These are phyloP conservation scores for Amanita pallidorosea DNA, from an alignment of 768 basidiomycete genomes.

Conservation along the genomic window DNA sequence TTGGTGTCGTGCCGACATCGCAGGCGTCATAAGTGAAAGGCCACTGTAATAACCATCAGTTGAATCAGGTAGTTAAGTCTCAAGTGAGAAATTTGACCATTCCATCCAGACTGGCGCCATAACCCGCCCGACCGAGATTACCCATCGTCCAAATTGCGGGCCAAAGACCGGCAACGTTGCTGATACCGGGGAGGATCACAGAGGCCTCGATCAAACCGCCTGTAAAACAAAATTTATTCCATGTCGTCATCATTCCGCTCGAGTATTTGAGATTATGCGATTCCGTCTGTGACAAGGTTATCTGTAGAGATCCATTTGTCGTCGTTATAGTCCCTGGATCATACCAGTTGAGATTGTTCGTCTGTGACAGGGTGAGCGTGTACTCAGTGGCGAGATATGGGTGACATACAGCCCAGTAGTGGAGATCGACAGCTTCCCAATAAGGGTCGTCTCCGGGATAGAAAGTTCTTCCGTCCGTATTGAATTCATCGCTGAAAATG, in stretches of 20 bases:
- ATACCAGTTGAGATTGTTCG: slow-evolving; percentile 82
- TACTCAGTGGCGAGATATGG: not conserved
- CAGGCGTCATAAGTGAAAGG: slow-evolving; percentile 80
- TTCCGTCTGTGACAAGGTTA: slow-evolving; percentile 56
- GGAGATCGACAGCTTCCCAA: slow-evolving; percentile 77
- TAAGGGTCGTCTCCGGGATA: slow-evolving; percentile 86
- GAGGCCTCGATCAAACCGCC: slow-evolving; percentile 69
- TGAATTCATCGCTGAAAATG: slow-evolving; percentile 87
- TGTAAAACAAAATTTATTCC: slow-evolving; percentile 95
- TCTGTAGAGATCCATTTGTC: slow-evolving; percentile 57
- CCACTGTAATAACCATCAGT: slow-evolving; percentile 34
- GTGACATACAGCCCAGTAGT: slow-evolving; percentile 56
- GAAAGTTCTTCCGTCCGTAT: slow-evolving; percentile 68
- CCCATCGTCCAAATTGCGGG: slow-evolving; percentile 78
- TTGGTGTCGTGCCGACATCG: slow-evolving; percentile 85
- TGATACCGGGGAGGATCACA: slow-evolving; percentile 59
- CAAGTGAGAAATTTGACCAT: slow-evolving; percentile 28
- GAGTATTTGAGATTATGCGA: slow-evolving; percentile 67
- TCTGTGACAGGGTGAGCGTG: slow-evolving; percentile 21
- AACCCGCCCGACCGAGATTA: slow-evolving; percentile 81
- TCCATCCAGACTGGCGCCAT: slow-evolving; percentile 79
- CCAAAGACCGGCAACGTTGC: slow-evolving; percentile 62
- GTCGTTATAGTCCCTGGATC: slow-evolving; percentile 75
- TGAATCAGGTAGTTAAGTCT: not conserved
- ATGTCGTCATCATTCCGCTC: slow-evolving; percentile 56